Conservation (phyloP, 768 basidiomycete genomes). For the Russula brevipes region DNA sequence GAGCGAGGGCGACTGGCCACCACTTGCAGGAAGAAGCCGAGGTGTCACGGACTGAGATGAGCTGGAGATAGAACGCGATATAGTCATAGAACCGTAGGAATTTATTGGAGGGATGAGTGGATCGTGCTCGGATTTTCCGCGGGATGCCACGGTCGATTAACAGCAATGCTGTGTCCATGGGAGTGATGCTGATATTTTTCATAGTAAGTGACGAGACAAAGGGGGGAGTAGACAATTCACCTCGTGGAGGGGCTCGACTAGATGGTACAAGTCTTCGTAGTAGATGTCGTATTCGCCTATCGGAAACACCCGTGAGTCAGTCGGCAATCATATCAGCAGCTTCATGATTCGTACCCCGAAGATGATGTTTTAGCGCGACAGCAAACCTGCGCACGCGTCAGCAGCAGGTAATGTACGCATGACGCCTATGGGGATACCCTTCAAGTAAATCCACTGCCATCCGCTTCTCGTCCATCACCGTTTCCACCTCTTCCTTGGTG, state of each 20-base stretch:
- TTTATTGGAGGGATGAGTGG: not conserved
- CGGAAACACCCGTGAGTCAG: not conserved
- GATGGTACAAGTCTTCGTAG: constrained; percentile 56
- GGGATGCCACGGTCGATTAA: not conserved
- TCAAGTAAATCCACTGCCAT: constrained; percentile 55
- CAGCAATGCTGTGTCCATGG: not conserved
- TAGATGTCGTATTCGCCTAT: constrained; percentile 55
- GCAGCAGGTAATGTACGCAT: not conserved
- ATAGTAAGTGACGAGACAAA: not conserved
- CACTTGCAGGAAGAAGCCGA: not conserved
- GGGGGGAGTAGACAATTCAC: constrained; percentile 31
- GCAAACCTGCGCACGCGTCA: constrained; percentile 39
- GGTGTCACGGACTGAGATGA: not conserved
- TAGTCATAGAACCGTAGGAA: not conserved
- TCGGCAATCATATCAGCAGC: not conserved
- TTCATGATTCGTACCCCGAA: constrained; percentile 36
- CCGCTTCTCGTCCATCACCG: constrained; percentile 57
- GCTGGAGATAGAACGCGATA: not conserved
- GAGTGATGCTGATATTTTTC: not conserved
- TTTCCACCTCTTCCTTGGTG: constrained; percentile 40
- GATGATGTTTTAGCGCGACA: constrained; percentile 56
- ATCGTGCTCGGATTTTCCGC: not conserved
- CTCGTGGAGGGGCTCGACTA: constrained; percentile 52
- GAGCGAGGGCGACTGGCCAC: not conserved
- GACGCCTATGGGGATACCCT: constrained; percentile 34